Evolutionary conservation across 768 basidiomycete species (phyloP), one percentile per base, ranked within the genome.

Genomic region (Boletus sensibilis): DNA sequence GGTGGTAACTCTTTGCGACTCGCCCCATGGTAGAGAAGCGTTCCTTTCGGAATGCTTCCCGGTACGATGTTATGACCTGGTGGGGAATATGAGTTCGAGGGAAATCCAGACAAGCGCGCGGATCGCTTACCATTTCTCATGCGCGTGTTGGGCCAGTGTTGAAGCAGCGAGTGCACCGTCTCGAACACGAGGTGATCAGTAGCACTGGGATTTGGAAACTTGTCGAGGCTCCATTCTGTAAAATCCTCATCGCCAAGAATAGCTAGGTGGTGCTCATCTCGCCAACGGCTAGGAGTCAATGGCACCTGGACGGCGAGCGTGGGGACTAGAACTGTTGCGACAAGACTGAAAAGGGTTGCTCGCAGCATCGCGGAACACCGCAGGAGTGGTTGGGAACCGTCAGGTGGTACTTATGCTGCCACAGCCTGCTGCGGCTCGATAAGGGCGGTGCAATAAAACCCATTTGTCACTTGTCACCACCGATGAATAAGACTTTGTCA

Each of bases 131-230:
- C 77, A 61, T 78, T 78, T 48, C 78, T 70, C 65, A 79, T 78
- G 4, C 77, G 74, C 0, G 78, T 78, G 50, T 79, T 77, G 13
- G 76, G 74, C 78, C 78, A 79, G 54, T 74, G 77, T 44, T 79
- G 77, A 12, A 78, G 66, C 0, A 67, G 18, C 67, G 60, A 40
- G 68, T 61, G 25, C 61, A 67, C 55, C 59, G 69, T 55, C 62
- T 68, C 61, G 41, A 67, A 66, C 2, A 67, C 54, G 31, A 65
- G 56, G 42, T 64, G 56, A n/a, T 61, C 53, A 1, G 75, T 76
- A 12, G 59, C 57, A 53, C 68, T 66, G 10, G 61, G 55, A 33
- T 59, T 55, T 1, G 73, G 73, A 1, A 47, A 35, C 5, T 45
- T 46, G 18, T 68, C 52, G 16, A 73, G 48, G 37, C 42, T 55